Evolutionary conservation across 805 yeast genomes (phyloP), one percentile per base, ranked within the genome.

Genomic region (Candida xiaguanensis): DNA sequence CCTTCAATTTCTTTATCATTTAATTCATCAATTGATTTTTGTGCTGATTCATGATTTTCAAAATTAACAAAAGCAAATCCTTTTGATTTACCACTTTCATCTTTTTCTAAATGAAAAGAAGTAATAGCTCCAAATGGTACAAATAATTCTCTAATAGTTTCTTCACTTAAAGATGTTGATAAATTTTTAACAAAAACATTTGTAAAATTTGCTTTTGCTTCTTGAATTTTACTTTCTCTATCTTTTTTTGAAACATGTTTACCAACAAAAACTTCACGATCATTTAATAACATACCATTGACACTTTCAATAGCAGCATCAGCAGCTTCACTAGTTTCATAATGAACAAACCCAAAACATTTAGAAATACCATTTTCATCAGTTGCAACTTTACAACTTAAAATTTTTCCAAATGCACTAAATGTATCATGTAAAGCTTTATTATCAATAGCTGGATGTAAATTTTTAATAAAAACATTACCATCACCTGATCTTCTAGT

Each of bases 381-480:
- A 49, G 90, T 82, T 55, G 97, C 98, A 61, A 93, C 93, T 78
- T 93, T 93, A 75, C 96, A 88, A 40, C 97, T 89, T 71, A 93
- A 75, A 55, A 93, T 90, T 63, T 79, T 84, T 67, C 99, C 99
- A 61, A 93, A 93, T 44, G 95, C 95, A 48, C 95, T 79, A 76
- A 93, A 93, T 45, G 99, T 93, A 67, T 93, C 99, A 72, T 90
- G 95, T 59, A 93, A 78, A 56, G 96, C 95, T 80, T 91, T 91
- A 88, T 93, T 91, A 75, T 93, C 99, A 59, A 93, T 93, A 59
- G 87, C 95, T 46, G 96, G 95, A 70, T 91, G 96, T 72, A 93
- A 81, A 80, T 93, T 93, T 82, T 93, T 93, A 75, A 93, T 91
- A 80, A 85, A 93, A 52, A 93, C 82, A 79, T 93, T 93, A 61